These are phyloP conservation scores for Talaromyces albobiverticillius DNA, from an alignment of 2,329 filamentous ascomycete genomes.

Conservation along the genomic window DNA sequence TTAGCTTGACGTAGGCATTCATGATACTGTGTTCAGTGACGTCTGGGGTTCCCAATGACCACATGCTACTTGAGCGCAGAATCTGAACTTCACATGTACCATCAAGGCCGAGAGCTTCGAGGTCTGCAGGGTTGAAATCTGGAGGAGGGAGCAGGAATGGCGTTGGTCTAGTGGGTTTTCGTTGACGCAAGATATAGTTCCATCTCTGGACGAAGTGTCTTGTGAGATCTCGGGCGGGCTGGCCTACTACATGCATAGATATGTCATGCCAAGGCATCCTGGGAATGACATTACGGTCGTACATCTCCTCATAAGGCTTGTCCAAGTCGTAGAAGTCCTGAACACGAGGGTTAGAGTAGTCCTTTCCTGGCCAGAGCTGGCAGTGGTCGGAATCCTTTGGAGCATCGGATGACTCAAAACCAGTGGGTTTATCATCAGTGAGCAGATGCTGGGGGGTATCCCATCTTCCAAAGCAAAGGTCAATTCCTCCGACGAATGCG, in stretches of 20 bases:
- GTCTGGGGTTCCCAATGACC: conserved; percentile 84
- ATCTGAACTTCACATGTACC: conserved; percentile 98
- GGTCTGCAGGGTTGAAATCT: conserved; percentile 80
- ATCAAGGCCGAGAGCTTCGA: conserved; percentile 82
- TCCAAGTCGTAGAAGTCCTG: conserved; percentile 92
- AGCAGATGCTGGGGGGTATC: conserved; percentile 91
- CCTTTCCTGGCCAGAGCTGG: conserved; percentile 94
- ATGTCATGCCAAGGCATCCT: conserved; percentile 99
- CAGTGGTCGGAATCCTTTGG: conserved; percentile 89
- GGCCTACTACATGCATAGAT: conserved; percentile 94
- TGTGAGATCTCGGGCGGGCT: conserved; percentile 89
- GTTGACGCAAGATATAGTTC: conserved; percentile 92
- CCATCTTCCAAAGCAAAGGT: conserved; percentile 96
- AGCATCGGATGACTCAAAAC: conserved; percentile 74
- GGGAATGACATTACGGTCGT: conserved; percentile 81
- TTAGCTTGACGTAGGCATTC: conserved; percentile 91
- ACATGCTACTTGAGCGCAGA: conserved; percentile 80
- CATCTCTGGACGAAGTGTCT: conserved; percentile 96
- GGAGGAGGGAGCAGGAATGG: conserved; percentile 91
- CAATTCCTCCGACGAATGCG: conserved; percentile 91
- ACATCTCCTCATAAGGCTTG: conserved; percentile 98
- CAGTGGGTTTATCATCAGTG: conserved; percentile 89
- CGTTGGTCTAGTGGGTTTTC: conserved; percentile 88
- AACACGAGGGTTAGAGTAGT: conserved; percentile 94
- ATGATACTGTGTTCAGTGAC: conserved; percentile 92